Base-by-base conservation (phyloP, 805 yeast genomes). In the Schwanniomyces pseudopolymorphus region DNA sequence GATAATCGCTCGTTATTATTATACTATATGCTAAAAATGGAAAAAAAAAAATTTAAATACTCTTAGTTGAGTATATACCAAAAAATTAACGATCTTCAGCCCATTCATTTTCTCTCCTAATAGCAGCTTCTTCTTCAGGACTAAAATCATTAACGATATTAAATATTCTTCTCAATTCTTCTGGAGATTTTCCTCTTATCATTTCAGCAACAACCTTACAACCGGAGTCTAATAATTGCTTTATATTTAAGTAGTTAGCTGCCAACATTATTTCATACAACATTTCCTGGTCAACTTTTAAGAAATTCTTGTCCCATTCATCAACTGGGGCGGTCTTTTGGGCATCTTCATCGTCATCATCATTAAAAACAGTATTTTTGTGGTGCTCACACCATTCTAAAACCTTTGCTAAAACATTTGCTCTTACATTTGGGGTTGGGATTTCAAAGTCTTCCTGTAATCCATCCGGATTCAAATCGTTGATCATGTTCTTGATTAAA, bases 351-450 rank as follows among this genome's bases (percentile, higher is more conserved):
- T 89, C 96, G 44, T 85, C 91, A 41, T 79, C 83, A 51, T 84
- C 89, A 16, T 88, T 87, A 67, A 84, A 84, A 16, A 74, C 75
- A 8, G 87, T 79, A 62, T 88, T 90, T 65, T 85, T 87, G 74
- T 92, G 97, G 65, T 92, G 94, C 60, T 88, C 95, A 59, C 97
- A 90, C 95, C 97, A 92, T 63, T 92, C 96, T 44, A 92, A 75
- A n/a, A 92, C 92, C 63, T 90, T 89, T 64, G 86, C 82, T 69
- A 92, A 76, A 17, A 92, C 96, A 14, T 86, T 83, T 8, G 96
- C 86, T 54, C 92, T 77, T 31, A 90, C 97, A 60, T 89, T 90
- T 33, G 96, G 96, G 10, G 90, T 82, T 31, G 97, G 97, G 58
- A 92, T 86, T 50, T 83, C 87, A 53, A 84, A 82, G 35, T 83